These are phyloP conservation scores for Brassica juncea DNA, from an alignment of 345 rosid genomes.

Conservation along the genomic window DNA sequence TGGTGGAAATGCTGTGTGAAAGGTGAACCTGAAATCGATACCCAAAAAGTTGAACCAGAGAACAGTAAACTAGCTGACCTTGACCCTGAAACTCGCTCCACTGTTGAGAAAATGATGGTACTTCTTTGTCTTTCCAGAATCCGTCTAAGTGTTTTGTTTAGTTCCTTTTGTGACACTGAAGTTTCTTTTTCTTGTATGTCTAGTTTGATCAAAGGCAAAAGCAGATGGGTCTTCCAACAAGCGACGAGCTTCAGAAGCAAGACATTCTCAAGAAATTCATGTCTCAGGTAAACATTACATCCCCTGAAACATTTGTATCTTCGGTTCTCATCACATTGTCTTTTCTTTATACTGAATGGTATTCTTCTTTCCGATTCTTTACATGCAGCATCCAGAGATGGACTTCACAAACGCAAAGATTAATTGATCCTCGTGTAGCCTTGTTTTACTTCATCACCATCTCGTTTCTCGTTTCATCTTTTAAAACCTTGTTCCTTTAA, in stretches of 20 bases:
- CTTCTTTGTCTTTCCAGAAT: neutral
- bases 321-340: neutral
- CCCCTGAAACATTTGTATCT: neutral
- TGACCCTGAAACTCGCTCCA: slow-evolving; percentile 82
- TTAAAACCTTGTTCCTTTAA: neutral
- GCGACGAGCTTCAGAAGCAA: slow-evolving; percentile 94
- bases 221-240: slow-evolving; percentile 93
- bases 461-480: slow-evolving; percentile 21
- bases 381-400: slow-evolving; percentile 94
- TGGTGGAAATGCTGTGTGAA: slow-evolving; percentile 93
- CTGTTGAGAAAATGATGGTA: slow-evolving; percentile 99
- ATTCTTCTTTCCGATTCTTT: slow-evolving; percentile 10
- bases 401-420: slow-evolving; percentile 89
- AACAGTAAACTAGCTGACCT: slow-evolving; percentile 84
- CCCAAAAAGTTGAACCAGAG: slow-evolving; percentile 98
- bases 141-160: neutral
- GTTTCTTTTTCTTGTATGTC: neutral
- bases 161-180: neutral
- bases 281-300: slow-evolving; percentile 41
- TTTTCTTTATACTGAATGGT: neutral
- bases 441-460: slow-evolving; percentile 23
- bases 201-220: slow-evolving; percentile 99
- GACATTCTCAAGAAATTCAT: slow-evolving; percentile 90
- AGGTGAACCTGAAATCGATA: slow-evolving; percentile 91
- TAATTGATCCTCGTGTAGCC: slow-evolving; percentile 34